Base-by-base conservation (phyloP, 192 early-diverging fungal genomes). In the Umbelopsis sp. region DNA sequence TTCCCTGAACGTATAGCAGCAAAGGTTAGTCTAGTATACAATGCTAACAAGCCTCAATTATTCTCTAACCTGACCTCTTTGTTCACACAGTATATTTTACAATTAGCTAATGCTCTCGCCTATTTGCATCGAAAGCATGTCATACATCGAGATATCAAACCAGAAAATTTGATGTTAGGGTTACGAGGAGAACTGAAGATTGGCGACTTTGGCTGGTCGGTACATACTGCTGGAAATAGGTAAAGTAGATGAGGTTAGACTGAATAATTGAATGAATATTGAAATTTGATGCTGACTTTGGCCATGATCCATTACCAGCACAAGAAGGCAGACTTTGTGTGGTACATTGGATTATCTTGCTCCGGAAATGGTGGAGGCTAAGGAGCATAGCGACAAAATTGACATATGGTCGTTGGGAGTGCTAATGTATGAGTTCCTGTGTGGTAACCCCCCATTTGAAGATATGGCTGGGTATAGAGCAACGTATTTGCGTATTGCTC, bases 201-300 rank as follows among this genome's bases (percentile, higher is more conserved):
- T 77, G 93, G 90, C 16, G 97, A 98, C 83, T 98, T 98, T 86
- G 97, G 97, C 1, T 98, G 97, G 97, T 94, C 93, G 1, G 95
- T 98, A 12, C 93, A 96, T 73, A 88, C 94, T 32, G 91, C 89
- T 17, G 85, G 88, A 62, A 82, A 84, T 65, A 91, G 71, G 75
- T 76, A 76, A 50, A 70, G 49, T 2, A 34, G n/a, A 4, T 29
- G 31, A 45, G 34, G 20, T 25, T 54, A 20, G 52, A 51, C 10
- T 56, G 50, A 43, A n/a, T 12, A 67, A n/a, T n/a, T n/a, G n/a
- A n/a, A n/a, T 41, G 38, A 36, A 3, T 21, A 25, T 10, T 65
- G 9, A 12, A 0, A 24, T 11, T 29, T n/a, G 36, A 21, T 26
- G 38, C 12, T 41, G 4, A 41, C 38, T 41, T 41, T 41, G 38